These are phyloP conservation scores for Tephrocybe sp. DNA, from an alignment of 768 basidiomycete species.

Conservation along the genomic window DNA sequence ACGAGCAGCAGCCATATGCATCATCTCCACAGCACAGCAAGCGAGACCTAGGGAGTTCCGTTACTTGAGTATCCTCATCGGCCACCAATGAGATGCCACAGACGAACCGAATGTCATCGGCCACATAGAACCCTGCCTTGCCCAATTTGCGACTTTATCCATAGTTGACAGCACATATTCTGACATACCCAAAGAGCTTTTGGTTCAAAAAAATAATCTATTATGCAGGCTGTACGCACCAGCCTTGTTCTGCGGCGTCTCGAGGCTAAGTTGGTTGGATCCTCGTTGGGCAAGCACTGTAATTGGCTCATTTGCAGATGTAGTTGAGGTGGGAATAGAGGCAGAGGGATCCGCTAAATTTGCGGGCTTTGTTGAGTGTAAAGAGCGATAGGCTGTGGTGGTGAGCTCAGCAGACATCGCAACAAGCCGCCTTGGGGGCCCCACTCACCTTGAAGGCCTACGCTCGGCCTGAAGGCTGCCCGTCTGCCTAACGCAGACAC, in stretches of 20 bases:
- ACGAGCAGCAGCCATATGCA: constrained; percentile 99
- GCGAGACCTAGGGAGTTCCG: constrained; percentile 66
- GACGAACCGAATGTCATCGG: constrained; percentile 89
- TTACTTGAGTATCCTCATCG: constrained; percentile 1
- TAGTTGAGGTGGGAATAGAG: constrained; percentile 36
- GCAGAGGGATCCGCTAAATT: constrained; percentile 36
- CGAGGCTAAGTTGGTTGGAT: constrained; percentile 82
- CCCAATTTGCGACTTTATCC: constrained; percentile 98
- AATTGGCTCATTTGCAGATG: constrained; percentile 52
- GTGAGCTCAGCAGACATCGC: constrained; percentile 17
- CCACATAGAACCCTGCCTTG: constrained; percentile 97
- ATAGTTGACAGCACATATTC: constrained; percentile 96
- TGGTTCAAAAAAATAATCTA: neutral
- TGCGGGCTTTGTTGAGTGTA: constrained; percentile 52
- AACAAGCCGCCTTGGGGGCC: constrained; percentile 3
- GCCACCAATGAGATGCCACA: neutral
- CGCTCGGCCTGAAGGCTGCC: constrained; percentile 42
- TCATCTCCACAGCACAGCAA: constrained; percentile 99
- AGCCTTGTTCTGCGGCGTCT: constrained; percentile 86
- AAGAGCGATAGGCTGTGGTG: constrained; percentile 44
- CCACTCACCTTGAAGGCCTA: constrained; percentile 40
- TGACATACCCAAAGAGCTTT: constrained; percentile 24
- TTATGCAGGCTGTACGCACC: constrained; percentile 44
- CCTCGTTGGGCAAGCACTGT: constrained; percentile 73
- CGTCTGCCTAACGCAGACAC: constrained; percentile 39